Percentiles rank a stretch among this genome's conserved stretches.
phyloP scores from a whole-genome alignment of 2,329 filamentous ascomycete genomes.

The Talaromyces sp. region DNA sequence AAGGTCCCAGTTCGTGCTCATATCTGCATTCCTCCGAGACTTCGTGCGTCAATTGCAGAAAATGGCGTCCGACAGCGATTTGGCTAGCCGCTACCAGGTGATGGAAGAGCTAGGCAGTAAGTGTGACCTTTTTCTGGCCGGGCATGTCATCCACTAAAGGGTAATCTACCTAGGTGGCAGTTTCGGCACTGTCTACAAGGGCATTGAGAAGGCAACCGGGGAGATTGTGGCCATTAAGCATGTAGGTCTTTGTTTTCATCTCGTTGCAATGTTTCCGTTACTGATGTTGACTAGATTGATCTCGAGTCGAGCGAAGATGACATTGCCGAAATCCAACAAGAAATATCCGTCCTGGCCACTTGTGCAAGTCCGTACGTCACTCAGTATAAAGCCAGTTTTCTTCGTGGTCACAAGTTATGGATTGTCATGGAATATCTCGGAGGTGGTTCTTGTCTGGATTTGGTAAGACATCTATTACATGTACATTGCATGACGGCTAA shows the following conservation, averaged over 20 bases:
- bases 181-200: conserved; percentile 96
- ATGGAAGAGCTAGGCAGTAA: conserved; percentile 91
- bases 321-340: conserved; percentile 95
- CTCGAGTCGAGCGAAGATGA: conserved; percentile 98
- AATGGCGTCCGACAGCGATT: conserved; percentile 41
- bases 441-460: conserved; percentile 87
- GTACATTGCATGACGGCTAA: conserved; percentile 17
- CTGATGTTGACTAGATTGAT: conserved; percentile 66
- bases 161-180: conserved; percentile 64
- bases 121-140: not conserved
- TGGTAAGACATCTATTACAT: conserved; percentile 53
- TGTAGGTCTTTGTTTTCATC: conserved; percentile 49
- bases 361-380: conserved; percentile 93
- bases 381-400: conserved; percentile 92
- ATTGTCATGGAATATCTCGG: conserved; percentile 99
- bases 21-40: not conserved
- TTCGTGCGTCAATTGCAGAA: conserved; percentile 17
- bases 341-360: conserved; percentile 90
- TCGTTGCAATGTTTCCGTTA: not conserved
- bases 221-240: conserved; percentile 96
- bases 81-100: conserved; percentile 87
- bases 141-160: conserved; percentile 15
- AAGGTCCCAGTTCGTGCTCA: not conserved
- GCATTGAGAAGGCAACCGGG: conserved; percentile 82
- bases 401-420: conserved; percentile 96